Base-by-base conservation (phyloP, 2,329 filamentous ascomycete species). In the Colletotrichum sp. region DNA sequence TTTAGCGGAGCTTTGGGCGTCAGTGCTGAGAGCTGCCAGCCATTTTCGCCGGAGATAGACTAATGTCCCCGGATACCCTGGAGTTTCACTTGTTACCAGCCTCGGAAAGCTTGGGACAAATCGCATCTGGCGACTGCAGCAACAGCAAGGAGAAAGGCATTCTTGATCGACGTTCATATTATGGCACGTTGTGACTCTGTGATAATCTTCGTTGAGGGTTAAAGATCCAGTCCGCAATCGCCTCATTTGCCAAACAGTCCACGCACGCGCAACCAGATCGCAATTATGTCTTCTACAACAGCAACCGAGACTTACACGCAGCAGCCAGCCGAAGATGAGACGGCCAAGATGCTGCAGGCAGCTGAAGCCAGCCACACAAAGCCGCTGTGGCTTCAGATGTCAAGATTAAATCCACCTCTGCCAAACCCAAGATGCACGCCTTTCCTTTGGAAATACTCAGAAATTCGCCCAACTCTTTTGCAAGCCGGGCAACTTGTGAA, bases 361-460 rank as follows among this genome's bases (percentile, higher is more conserved):
- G 75, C 75, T 6, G 64, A 69, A 16, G 59, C 49, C 28, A 69
- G 73, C 30, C 79, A 80, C 49, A 80, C 79, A 6, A 80, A 78
- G 63, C 87, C 87, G 0, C 80, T 89, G 4, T 89, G 87, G 87
- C 81, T 82, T 3, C 85, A 88, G 72, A 89, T 89, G 86, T 78
- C 79, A 12, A 80, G 80, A 32, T 80, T 88, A 30, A 88, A 87
- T 65, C 87, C 88, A 6, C 86, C 87, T 2, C 75, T 81, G 6
- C 88, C 88, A 8, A 86, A 87, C 70, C 88, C 88, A 0, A 83
- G 78, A 24, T 80, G 82, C 16, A 72, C 83, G 4, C 86, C 87
- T 0, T 76, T 81, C 62, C 32, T 83, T 3, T 86, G 84, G 84
- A 73, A 77, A 39, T 85, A 84, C 71, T 75, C 82, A 4, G 72